phyloP scores from a whole-genome alignment of 164 flowering plant genomes.

The Kalanchoe fedtschenkoi region DNA sequence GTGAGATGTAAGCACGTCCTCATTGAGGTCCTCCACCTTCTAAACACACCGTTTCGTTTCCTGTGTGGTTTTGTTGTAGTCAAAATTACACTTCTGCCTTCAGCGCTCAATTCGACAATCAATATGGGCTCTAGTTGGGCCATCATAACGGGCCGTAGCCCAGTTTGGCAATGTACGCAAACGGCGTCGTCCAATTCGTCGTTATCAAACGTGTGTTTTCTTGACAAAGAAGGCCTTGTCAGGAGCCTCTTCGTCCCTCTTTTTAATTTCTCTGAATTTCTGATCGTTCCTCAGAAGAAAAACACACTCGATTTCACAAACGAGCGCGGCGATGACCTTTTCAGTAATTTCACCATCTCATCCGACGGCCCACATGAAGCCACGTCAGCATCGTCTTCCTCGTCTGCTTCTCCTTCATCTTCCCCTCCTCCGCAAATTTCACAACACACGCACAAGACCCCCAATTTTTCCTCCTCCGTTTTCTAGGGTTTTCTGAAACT shows the following conservation, averaged over 20 bases:
- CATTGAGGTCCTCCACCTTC: conserved; percentile 1
- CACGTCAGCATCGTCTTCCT: conserved; percentile 9
- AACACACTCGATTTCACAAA: neutral
- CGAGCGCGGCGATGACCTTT: neutral
- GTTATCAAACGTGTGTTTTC: no score
- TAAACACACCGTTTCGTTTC: neutral
- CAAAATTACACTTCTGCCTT: no score
- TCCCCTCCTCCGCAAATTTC: neutral
- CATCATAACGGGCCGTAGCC: no score
- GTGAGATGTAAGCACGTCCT: neutral
- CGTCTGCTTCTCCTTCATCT: neutral
- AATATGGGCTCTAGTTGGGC: no score
- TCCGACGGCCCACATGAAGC: neutral
- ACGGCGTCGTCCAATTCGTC: neutral
- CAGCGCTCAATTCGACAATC: no score
- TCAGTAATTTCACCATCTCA: neutral
- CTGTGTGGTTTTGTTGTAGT: neutral
- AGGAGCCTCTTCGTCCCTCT: neutral
- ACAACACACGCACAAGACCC: neutral
- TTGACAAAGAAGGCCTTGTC: no score
- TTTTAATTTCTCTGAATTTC: neutral
- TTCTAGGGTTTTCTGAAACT: conserved; percentile 4
- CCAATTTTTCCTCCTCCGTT: neutral
- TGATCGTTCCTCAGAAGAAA: neutral
- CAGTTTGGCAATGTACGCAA: no score